Base-by-base conservation (phyloP, 2,329 filamentous ascomycete species). In the Botrytis cinerea region DNA sequence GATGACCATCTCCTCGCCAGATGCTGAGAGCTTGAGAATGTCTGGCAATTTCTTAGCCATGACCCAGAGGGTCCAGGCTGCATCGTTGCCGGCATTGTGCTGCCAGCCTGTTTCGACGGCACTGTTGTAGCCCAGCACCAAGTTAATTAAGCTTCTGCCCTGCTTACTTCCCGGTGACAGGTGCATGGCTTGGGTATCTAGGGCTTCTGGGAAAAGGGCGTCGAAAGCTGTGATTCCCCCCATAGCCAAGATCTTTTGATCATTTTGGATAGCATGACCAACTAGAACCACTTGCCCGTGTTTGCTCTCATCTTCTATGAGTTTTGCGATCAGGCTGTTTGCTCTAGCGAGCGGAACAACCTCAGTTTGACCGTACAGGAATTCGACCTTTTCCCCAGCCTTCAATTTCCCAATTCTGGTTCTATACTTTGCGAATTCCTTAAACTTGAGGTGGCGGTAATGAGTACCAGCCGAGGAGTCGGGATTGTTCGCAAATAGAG, bases 51-150 rank as follows among this genome's bases (percentile, higher is more conserved):
- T 69, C 6, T 60, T 72, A 0, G 46, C 66, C 38, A 61, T 25
- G 6, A 69, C 43, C 71, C 71, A 72, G 2, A 72, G 40, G 0
- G 71, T 72, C 38, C 48, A 72, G 5, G 46, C 54, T 0, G 71
- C 62, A n/a, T 72, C 71, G 7, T 72, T 72, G 0, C 71, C 71
- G 6, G 71, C 63, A 20, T 72, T 72, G 16, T 72, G 71, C 71
- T 72, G 51, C 71, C 62, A 69, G 6, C 62, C 71, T 0, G n/a
- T 45, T 8, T 18, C 43, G 6, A 8, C 1, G 4, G n/a, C 0
- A 0, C n/a, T 25, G 1, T 51, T 8, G 38, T 69, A 69, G 0
- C 12, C 20, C 12, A 35, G 8, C 0, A 61, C 71, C 43, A 69
- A n/a, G 7, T 25, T 28, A 1, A 48, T 4, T 4, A 72, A 6